Evolutionary conservation across 2,329 filamentous ascomycete genomes (phyloP), one percentile per base, ranked within the genome.

Genomic region (Chrysosphaeria jannelii): DNA sequence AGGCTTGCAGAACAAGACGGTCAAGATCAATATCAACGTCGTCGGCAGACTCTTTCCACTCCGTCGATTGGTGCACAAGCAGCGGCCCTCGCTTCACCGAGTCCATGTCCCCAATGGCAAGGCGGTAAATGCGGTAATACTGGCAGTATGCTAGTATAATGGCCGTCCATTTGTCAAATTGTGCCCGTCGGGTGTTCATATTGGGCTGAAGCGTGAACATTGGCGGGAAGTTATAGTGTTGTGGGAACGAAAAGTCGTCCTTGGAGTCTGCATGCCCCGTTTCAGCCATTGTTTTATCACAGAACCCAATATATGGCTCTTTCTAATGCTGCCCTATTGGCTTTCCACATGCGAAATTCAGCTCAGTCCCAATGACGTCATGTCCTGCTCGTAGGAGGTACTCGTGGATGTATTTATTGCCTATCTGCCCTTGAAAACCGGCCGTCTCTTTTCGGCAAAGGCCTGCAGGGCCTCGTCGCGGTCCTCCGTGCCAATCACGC

Each of bases 151-250:
- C 45, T 29, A 78, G 75, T 38, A 93, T 62, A 10, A 91, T 60
- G 15, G 60, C 44, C n/a, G 70, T 65, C 85, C 85, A 97, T 45
- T 79, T 79, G 28, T 58, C 51, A 29, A 78, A 64, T 39, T 85
- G 75, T 21, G 67, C 63, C 44, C 67, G 60, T 39, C 57, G 66
- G 7, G 71, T 81, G 14, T 58, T 57, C 29, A 62, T 51, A 47
- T 75, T 75, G 17, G 66, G 59, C 44, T 85, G 74, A 25, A 62
- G 63, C 26, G 70, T 78, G 59, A 72, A 85, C 64, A 85, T 79
- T 38, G 74, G 67, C 0, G 74, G 74, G 50, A 76, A 81, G 47
- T 51, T 49, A 54, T 78, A 70, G 41, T 62, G 57, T 34, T 50
- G 53, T 4, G 62, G 62, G 42, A 63, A 68, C 19, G 34, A 26